Percentiles rank a stretch among this genome's conserved stretches.
phyloP scores from a whole-genome alignment of 129 eudicot genomes.

The Daucus carota region DH1_v3.0 NC_030382.2:49795501-49796000 shows the following conservation, averaged over 20 bases:
- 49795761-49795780: background rate
- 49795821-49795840: background rate
- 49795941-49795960: background rate
- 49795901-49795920: background rate
- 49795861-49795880: background rate
- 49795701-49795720: background rate
- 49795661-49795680: background rate
- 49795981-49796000: background rate
- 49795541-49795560: background rate
- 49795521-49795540: background rate
- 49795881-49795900: background rate
- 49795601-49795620: background rate
- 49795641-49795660: background rate
- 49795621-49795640: background rate
- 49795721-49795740: background rate
- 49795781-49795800: background rate
- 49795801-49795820: background rate
- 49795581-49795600: background rate
- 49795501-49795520: conserved; percentile 2
- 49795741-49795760: background rate
- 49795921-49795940: background rate
- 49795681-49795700: too few relatives aligned
- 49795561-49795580: background rate
- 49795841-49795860: background rate
- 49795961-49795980: background rate